phyloP scores from a whole-genome alignment of 768 basidiomycete genomes.

The Psilocybe tampanensis region DNA sequence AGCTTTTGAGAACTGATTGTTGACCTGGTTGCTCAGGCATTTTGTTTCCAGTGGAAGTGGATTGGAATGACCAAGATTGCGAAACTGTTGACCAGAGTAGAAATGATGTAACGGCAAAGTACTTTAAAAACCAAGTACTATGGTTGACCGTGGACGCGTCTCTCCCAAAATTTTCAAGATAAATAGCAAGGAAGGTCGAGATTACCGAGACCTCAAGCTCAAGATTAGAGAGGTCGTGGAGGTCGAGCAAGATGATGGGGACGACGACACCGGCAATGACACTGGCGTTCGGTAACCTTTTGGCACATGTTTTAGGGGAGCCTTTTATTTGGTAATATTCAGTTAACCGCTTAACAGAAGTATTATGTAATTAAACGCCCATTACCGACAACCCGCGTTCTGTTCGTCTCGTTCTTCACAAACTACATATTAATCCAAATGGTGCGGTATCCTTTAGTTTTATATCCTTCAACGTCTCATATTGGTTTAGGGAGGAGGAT shows the following conservation, averaged over 20 bases:
- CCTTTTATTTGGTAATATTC: background rate
- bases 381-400: background rate
- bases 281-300: background rate
- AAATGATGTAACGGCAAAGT: no score
- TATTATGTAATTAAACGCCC: background rate
- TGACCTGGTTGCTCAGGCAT: background rate
- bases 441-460: conserved; percentile 10
- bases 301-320: background rate
- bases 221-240: background rate
- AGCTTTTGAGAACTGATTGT: conserved; percentile 3
- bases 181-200: background rate
- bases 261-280: background rate
- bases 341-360: background rate
- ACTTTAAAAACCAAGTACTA: no score
- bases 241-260: background rate
- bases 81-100: no score
- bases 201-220: background rate
- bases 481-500: conserved; percentile 68
- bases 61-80: background rate
- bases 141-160: background rate
- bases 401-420: background rate
- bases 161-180: background rate
- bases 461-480: background rate
- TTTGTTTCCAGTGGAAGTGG: no score
- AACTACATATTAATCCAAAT: conserved; percentile 8